Evolutionary conservation across 768 basidiomycete species (phyloP).

Genomic region (Cyathus striatus): DNA sequence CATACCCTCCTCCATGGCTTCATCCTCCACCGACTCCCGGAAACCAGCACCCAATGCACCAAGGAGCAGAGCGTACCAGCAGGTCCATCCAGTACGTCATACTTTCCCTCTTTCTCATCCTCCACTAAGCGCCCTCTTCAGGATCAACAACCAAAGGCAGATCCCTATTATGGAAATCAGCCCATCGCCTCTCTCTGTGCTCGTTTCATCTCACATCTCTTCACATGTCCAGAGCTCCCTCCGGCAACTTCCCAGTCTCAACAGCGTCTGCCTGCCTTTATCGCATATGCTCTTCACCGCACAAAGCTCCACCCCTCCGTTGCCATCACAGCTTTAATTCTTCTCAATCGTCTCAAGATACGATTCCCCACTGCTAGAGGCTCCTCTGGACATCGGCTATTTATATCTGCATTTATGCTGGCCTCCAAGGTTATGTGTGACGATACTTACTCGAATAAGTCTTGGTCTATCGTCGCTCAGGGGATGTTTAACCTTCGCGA

Average conservation of each 20-base stretch:
- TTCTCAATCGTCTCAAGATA: conserved; percentile 81
- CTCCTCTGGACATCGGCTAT: conserved; percentile 89
- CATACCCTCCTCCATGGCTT: too few species aligned
- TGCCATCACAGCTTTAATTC: conserved; percentile 59
- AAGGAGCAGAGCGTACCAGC: too few species aligned
- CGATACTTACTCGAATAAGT: conserved; percentile 92
- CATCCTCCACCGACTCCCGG: too few species aligned
- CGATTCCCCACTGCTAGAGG: conserved; percentile 91
- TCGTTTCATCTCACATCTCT: conserved; percentile 80
- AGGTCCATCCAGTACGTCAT: too few species aligned
- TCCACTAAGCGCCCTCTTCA: background rate
- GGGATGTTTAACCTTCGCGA: conserved; percentile 81
- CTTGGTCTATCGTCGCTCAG: conserved; percentile 88
- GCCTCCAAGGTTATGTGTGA: conserved; percentile 90
- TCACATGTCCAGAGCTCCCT: conserved; percentile 82
- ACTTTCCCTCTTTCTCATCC: background rate
- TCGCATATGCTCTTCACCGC: conserved; percentile 84
- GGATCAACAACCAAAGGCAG: conserved; percentile 22
- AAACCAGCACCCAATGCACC: too few species aligned
- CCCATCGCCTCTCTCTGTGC: conserved; percentile 61
- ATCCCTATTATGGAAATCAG: conserved; percentile 78
- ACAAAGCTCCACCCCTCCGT: conserved; percentile 70
- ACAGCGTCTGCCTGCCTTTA: conserved; percentile 69
- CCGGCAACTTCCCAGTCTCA: conserved; percentile 53
- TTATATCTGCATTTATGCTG: conserved; percentile 93